phyloP scores from a whole-genome alignment of 139 green algal genomes.

The Chlorella sp. region DNA sequence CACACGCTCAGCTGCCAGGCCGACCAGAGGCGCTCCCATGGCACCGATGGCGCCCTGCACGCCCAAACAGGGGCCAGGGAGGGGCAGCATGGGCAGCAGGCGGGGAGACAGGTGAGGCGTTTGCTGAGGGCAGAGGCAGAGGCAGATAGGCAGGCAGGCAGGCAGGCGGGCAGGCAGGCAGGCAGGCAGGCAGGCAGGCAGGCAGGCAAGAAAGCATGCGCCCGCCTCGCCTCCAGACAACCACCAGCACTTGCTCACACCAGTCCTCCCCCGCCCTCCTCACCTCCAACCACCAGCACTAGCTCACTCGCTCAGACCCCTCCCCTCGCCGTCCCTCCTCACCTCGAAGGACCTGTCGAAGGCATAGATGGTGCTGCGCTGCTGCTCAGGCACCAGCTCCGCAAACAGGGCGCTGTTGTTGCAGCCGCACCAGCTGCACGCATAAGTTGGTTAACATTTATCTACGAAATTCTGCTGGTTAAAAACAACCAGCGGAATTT shows the following conservation, averaged over 20 bases:
- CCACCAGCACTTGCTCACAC: not conserved
- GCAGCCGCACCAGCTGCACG: conserved; percentile 58
- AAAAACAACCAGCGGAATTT: too few species aligned
- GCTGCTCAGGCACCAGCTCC: conserved; percentile 82
- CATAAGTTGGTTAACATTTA: too few species aligned
- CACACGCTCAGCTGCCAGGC: conserved; percentile 67
- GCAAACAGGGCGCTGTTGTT: conserved; percentile 90
- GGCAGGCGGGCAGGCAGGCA: too few species aligned
- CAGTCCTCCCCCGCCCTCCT: too few species aligned
- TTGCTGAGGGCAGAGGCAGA: too few species aligned
- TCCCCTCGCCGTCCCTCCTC: not conserved
- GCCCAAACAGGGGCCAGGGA: conserved; percentile 57
- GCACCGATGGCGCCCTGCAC: conserved; percentile 67
- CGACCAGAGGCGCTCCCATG: conserved; percentile 69
- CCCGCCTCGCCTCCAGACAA: too few species aligned
- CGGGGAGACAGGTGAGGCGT: too few species aligned
- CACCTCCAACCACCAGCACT: conserved; percentile 71
- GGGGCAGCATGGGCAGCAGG: not conserved
- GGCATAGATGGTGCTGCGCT: conserved; percentile 79
- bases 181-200: not conserved
- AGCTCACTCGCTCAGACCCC: conserved; percentile 15
- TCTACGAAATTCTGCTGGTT: too few species aligned
- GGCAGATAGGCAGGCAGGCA: not conserved
- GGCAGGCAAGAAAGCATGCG: too few species aligned
- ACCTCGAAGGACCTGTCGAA: conserved; percentile 83